Evolutionary conservation across 2,329 filamentous ascomycete genomes (phyloP).

Genomic region (Hypoxylon sp.): DNA sequence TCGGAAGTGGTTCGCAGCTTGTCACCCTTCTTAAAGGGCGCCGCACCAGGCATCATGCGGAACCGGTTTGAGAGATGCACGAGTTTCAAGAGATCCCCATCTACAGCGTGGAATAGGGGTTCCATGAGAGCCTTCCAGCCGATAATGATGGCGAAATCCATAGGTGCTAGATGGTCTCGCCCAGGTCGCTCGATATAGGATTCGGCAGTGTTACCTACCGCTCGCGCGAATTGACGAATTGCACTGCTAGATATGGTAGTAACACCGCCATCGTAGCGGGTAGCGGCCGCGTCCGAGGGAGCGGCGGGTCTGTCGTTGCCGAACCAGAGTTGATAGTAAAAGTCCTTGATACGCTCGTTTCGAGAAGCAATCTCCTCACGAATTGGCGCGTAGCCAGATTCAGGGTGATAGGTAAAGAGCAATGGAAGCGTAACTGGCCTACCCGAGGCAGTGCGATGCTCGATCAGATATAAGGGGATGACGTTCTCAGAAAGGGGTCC

Average conservation of each 20-base stretch:
- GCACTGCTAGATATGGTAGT: conserved; percentile 71
- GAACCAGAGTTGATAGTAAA: conserved; percentile 98
- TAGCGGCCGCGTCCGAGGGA: conserved; percentile 2
- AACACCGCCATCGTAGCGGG: conserved; percentile 67
- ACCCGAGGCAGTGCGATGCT: conserved; percentile 84
- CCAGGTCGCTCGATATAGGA: conserved; percentile 29
- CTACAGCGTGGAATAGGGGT: conserved; percentile 70
- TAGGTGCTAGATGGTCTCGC: conserved; percentile 60
- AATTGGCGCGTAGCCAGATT: conserved; percentile 92
- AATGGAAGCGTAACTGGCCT: conserved; percentile 80
- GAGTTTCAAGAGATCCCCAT: conserved; percentile 91
- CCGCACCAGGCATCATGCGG: conserved; percentile 91
- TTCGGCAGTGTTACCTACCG: conserved; percentile 28
- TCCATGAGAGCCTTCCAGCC: conserved; percentile 99
- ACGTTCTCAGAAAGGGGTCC: conserved; percentile 17
- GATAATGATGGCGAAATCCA: conserved; percentile 96
- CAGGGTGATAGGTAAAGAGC: conserved; percentile 89
- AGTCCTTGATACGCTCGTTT: conserved; percentile 97
- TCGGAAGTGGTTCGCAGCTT: conserved; percentile 88
- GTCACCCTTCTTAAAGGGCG: conserved; percentile 92
- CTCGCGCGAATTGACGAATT: conserved; percentile 29
- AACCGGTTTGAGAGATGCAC: conserved; percentile 96
- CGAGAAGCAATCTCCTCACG: conserved; percentile 90
- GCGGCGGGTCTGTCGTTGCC: conserved; percentile 51
- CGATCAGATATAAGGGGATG: conserved; percentile 82